Conservation (phyloP, 208 protist genomes). For the Lotmaria passim region DNA sequence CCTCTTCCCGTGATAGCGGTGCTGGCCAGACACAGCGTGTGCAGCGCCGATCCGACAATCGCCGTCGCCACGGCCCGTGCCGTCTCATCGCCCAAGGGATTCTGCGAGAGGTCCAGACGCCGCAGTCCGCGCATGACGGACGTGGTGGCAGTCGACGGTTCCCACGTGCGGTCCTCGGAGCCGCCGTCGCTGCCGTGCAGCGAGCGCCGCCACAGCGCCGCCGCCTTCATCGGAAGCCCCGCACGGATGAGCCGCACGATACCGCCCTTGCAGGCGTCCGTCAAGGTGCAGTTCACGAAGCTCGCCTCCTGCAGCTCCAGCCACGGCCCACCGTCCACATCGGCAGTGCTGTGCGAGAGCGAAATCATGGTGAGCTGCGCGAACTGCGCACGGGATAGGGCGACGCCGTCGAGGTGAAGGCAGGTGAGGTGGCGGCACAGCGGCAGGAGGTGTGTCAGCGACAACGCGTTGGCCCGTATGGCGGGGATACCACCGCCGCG, state of each 20-base stretch:
- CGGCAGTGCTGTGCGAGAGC: not conserved
- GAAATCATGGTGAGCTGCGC: constrained; percentile 27
- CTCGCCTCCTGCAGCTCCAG: constrained; percentile 55
- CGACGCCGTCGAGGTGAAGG: constrained; percentile 44
- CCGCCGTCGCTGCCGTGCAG: constrained; percentile 31
- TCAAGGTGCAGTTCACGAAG: constrained; percentile 65
- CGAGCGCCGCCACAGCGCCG: constrained; percentile 47
- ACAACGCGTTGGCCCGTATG: constrained; percentile 3
- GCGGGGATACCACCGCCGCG: not conserved
- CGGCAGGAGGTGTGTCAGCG: constrained; percentile 47
- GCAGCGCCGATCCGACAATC: constrained; percentile 49
- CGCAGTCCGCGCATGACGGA: constrained; percentile 29
- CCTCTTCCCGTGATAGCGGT: constrained; percentile 46
- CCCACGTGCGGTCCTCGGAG: not conserved
- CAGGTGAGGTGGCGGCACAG: constrained; percentile 42
- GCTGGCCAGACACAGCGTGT: constrained; percentile 57
- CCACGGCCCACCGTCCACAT: constrained; percentile 31
- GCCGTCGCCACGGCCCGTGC: constrained; percentile 45
- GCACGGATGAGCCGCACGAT: constrained; percentile 49
- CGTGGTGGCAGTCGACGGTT: not conserved
- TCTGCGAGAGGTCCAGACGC: constrained; percentile 61
- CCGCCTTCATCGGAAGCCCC: constrained; percentile 25
- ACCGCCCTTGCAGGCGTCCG: constrained; percentile 45
- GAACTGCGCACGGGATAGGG: constrained; percentile 43
- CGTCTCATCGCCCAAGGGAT: constrained; percentile 58